These are phyloP conservation scores for Arctium lappa DNA, from an alignment of 129 eudicot species.

Conservation along the genomic window DNA sequence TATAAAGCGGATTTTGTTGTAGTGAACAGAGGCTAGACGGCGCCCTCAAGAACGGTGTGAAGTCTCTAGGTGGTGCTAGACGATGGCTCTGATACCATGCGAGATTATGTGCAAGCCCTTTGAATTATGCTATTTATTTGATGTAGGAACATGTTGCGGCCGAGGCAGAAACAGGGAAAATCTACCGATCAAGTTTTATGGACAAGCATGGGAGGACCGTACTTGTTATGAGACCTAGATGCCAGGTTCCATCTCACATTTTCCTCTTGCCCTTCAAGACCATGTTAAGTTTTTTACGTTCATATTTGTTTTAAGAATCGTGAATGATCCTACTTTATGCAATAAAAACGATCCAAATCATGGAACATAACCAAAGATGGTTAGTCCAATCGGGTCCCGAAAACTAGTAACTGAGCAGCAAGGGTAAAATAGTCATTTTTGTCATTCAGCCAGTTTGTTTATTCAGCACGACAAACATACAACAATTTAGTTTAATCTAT, in stretches of 20 bases:
- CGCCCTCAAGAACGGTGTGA: not conserved
- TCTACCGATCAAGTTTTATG: constrained; percentile 60
- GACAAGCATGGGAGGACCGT: constrained; percentile 85
- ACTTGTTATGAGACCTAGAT: constrained; percentile 87
- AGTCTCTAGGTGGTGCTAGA: not conserved
- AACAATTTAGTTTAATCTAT: too few relatives aligned
- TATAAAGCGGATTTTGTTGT: not conserved
- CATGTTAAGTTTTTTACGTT: not conserved
- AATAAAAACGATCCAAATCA: not conserved
- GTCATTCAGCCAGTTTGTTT: not conserved
- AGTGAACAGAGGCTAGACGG: not conserved
- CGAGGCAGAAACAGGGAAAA: constrained; percentile 92
- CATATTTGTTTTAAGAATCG: not conserved
- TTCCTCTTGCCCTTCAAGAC: not conserved
- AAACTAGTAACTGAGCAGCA: not conserved
- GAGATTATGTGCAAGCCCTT: not conserved
- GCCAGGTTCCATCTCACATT: constrained; percentile 60
- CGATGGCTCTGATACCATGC: not conserved
- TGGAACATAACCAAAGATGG: not conserved
- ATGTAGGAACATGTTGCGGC: constrained; percentile 68
- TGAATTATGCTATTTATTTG: not conserved
- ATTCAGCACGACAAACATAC: not conserved
- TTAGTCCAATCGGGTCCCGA: not conserved
- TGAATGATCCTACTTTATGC: not conserved
- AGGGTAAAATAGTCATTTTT: not conserved